Evolutionary conservation across 2,329 filamentous ascomycete genomes (phyloP).

Genomic region (Nemania abortiva): DNA sequence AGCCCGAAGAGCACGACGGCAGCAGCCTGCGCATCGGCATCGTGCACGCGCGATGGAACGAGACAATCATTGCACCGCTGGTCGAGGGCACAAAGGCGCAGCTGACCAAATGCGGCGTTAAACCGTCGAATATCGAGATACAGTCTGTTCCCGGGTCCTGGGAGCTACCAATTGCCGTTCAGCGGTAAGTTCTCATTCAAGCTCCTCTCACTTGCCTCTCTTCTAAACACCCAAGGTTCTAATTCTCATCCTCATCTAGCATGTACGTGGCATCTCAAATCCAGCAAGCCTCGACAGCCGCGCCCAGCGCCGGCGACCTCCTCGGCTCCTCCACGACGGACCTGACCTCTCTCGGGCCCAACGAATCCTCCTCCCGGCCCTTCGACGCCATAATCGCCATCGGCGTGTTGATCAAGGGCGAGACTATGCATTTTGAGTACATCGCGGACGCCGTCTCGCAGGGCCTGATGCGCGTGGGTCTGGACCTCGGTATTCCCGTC

Average conservation of each 20-base stretch:
- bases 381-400: slow-evolving; percentile 97
- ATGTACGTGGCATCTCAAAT: slow-evolving; percentile 89
- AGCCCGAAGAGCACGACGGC: slow-evolving; percentile 71
- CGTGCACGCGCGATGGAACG: slow-evolving; percentile 96
- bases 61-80: slow-evolving; percentile 85
- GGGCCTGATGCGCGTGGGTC: slow-evolving; percentile 92
- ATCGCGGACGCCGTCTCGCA: slow-evolving; percentile 92
- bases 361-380: slow-evolving; percentile 61
- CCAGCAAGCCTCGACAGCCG: slow-evolving; percentile 74
- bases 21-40: slow-evolving; percentile 89
- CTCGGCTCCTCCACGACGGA: slow-evolving; percentile 77
- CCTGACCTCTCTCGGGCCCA: slow-evolving; percentile 63
- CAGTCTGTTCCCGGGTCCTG: slow-evolving; percentile 94
- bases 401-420: slow-evolving; percentile 96
- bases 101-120: slow-evolving; percentile 82
- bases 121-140: slow-evolving; percentile 86
- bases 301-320: slow-evolving; percentile 79
- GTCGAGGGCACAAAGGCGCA: slow-evolving; percentile 83
- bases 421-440: slow-evolving; percentile 99
- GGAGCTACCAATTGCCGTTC: slow-evolving; percentile 91
- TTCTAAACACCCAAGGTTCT: slow-evolving; percentile 1
- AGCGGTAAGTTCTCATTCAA: slow-evolving; percentile 69
- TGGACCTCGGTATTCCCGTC: slow-evolving; percentile 89
- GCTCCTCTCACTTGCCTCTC: background rate
- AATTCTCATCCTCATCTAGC: slow-evolving; percentile 57